Evolutionary conservation across 2,329 filamentous ascomycete genomes (phyloP).

Genomic region (Samsoniella hepiali): DNA sequence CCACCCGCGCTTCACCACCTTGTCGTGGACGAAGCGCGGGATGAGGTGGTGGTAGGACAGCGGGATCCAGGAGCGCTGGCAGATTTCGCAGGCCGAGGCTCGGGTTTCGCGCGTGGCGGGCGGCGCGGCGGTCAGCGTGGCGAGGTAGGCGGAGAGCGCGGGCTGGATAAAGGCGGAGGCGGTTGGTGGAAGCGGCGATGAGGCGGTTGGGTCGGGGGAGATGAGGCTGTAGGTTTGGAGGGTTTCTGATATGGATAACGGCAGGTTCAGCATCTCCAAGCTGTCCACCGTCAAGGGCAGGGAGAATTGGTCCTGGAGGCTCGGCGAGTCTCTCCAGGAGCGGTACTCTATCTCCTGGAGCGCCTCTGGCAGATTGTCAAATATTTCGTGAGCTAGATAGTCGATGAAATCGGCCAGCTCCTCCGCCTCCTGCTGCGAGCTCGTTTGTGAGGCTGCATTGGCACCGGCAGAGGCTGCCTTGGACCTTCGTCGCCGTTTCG

Average conservation of each 20-base stretch:
- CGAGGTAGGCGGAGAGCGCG: conserved; percentile 61
- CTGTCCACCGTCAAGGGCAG: conserved; percentile 55
- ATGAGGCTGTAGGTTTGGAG: conserved; percentile 65
- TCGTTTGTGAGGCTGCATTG: conserved; percentile 21
- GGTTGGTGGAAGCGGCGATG: conserved; percentile 35
- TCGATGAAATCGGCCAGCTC: conserved; percentile 79
- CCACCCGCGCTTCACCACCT: conserved; percentile 75
- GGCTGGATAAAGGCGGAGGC: conserved; percentile 59
- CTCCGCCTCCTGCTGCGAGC: conserved; percentile 45
- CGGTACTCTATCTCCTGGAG: conserved; percentile 62
- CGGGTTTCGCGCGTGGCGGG: conserved; percentile 60
- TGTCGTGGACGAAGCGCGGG: conserved; percentile 72
- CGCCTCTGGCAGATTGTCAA: conserved; percentile 58
- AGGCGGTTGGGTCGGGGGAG: conserved; percentile 33
- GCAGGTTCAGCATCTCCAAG: conserved; percentile 50
- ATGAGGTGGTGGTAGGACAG: conserved; percentile 85
- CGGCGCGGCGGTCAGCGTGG: conserved; percentile 55
- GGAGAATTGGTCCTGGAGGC: conserved; percentile 54
- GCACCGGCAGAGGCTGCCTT: conserved; percentile 21
- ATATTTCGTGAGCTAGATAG: conserved; percentile 70
- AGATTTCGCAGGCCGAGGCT: conserved; percentile 67
- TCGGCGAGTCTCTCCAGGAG: conserved; percentile 38
- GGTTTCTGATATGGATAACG: conserved; percentile 59
- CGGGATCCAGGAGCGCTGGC: conserved; percentile 68
- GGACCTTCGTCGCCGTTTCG: conserved; percentile 43